These are phyloP conservation scores for Amorphotheca resinae DNA, from an alignment of 495 filamentous ascomycete species.

Conservation along the genomic window DNA sequence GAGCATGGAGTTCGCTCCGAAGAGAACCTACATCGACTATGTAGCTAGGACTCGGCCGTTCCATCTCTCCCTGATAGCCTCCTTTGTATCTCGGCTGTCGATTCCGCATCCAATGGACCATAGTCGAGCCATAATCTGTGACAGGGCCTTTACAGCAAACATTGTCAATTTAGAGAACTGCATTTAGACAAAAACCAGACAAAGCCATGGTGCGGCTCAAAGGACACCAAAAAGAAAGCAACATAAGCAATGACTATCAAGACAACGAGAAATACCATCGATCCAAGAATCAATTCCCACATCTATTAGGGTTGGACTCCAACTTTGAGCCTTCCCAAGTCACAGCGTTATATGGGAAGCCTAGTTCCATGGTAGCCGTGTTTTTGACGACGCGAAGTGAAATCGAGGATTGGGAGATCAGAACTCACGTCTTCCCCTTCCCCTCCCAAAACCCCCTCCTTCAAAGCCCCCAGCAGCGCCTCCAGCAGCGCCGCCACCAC, in stretches of 20 bases:
- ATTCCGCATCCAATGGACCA: constrained; percentile 87
- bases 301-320: neutral
- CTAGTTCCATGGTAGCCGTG: neutral
- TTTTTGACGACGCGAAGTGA: neutral
- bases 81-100: constrained; percentile 65
- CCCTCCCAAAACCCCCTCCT: constrained; percentile 26
- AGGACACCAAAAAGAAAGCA: no score
- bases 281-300: neutral
- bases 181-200: neutral
- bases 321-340: neutral
- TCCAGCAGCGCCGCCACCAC: constrained; percentile 10
- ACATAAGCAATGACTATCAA: no score
- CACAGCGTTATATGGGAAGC: neutral
- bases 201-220: neutral
- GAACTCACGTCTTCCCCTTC: constrained; percentile 33
- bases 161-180: neutral
- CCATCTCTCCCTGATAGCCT: constrained; percentile 52
- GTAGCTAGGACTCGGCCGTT: constrained; percentile 78
- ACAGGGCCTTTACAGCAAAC: constrained; percentile 49
- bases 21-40: constrained; percentile 64
- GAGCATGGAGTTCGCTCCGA: neutral
- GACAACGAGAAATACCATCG: no score
- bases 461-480: constrained; percentile 27
- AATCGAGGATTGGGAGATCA: neutral
- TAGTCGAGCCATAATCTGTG: constrained; percentile 88